Conservation (phyloP, 805 yeast genomes). For the Wickerhamomyces sydowiorum region DNA sequence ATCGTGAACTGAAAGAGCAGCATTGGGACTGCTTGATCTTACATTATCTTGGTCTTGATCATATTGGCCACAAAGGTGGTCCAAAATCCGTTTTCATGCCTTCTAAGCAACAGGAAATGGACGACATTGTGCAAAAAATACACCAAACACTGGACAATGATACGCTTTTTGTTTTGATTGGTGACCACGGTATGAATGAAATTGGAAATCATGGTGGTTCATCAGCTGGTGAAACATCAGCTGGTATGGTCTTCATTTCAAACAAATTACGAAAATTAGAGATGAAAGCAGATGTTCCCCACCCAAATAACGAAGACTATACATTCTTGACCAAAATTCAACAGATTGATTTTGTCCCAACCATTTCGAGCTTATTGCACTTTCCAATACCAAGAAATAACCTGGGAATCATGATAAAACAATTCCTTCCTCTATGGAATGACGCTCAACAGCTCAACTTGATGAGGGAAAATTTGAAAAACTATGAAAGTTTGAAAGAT, state of each 20-base stretch:
- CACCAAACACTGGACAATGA: constrained; percentile 39
- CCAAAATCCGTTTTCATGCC: constrained; percentile 79
- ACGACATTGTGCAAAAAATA: constrained; percentile 48
- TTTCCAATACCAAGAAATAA: constrained; percentile 87
- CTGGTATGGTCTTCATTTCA: constrained; percentile 71
- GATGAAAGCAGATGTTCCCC: constrained; percentile 12
- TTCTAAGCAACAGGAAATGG: constrained; percentile 83
- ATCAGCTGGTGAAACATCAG: constrained; percentile 84
- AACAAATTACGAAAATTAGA: constrained; percentile 39
- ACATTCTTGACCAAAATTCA: constrained; percentile 43
- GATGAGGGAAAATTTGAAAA: constrained; percentile 52
- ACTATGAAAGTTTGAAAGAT: constrained; percentile 42
- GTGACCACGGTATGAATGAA: constrained; percentile 97
- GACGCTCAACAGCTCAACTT: constrained; percentile 28
- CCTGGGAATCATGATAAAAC: constrained; percentile 65
- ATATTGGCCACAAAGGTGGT: constrained; percentile 97
- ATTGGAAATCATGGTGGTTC: constrained; percentile 97
- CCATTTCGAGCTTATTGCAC: constrained; percentile 70
- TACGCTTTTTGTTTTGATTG: constrained; percentile 71
- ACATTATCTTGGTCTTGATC: constrained; percentile 93
- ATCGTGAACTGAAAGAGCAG: constrained; percentile 40
- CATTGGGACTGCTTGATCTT: constrained; percentile 84
- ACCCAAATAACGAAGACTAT: constrained; percentile 35
- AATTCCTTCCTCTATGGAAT: constrained; percentile 49
- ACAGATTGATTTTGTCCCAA: constrained; percentile 90